phyloP scores from a whole-genome alignment of 257 asterid species.

The Solanum sejunctum region DNA sequence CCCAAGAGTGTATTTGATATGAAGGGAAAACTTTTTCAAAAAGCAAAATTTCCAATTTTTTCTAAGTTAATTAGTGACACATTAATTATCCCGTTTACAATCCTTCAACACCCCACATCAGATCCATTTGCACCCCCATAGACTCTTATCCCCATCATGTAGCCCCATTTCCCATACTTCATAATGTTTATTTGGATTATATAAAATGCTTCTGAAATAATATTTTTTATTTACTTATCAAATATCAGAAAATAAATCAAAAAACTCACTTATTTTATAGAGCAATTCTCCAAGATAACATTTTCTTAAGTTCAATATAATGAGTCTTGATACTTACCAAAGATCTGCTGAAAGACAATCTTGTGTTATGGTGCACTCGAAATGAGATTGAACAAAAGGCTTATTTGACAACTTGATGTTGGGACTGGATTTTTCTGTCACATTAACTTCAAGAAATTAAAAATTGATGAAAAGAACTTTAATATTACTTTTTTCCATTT shows the following conservation, averaged over 20 bases:
- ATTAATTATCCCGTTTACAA: neutral
- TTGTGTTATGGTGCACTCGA: neutral
- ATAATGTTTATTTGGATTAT: neutral
- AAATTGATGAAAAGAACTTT: neutral
- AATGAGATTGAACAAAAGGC: neutral
- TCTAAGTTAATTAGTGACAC: no score
- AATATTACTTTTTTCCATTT: no score
- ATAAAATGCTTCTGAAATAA: neutral
- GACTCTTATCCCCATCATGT: no score
- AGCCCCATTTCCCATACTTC: neutral
- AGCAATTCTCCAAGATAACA: neutral
- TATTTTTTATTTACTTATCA: neutral
- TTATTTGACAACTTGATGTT: neutral
- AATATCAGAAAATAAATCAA: neutral
- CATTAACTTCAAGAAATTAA: no score
- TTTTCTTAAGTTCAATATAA: neutral
- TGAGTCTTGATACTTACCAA: neutral
- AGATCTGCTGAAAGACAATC: neutral
- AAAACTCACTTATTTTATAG: neutral
- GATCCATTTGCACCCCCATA: no score
- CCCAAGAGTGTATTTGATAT: neutral
- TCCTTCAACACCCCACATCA: neutral
- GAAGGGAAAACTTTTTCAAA: neutral
- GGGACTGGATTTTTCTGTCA: no score
- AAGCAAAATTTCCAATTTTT: no score